Percentiles rank a stretch among this genome's conserved stretches.
Conservation (phyloP, 139 green algal species). For the Chlorella sp. region DNA sequence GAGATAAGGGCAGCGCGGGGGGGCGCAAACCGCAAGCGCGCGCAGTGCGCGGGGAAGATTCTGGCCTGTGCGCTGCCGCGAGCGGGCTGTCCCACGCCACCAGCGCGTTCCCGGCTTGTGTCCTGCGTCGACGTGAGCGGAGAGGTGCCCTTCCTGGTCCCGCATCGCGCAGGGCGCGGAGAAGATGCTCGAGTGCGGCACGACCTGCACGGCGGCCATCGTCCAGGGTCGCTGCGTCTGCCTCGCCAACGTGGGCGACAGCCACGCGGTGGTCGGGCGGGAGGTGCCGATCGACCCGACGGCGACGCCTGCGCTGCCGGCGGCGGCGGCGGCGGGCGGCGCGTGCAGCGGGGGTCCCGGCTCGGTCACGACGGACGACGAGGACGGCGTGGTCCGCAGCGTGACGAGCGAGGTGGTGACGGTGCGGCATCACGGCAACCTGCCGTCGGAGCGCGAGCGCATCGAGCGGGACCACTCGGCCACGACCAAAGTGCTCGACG, state of each 20-base stretch:
- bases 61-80: no score
- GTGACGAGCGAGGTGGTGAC: constrained; percentile 14
- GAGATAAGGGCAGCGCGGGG: neutral
- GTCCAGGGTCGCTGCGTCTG: constrained; percentile 40
- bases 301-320: no score
- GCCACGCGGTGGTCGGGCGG: constrained; percentile 44
- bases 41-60: no score
- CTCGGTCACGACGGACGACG: no score
- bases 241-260: constrained; percentile 61
- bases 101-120: no score
- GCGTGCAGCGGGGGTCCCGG: no score
- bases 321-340: no score
- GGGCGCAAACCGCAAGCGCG: no score
- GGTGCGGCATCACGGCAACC: constrained; percentile 18
- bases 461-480: constrained; percentile 8
- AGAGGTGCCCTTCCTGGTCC: no score
- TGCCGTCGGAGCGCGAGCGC: constrained; percentile 21
- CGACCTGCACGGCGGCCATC: constrained; percentile 50
- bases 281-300: neutral
- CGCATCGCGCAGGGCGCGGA: constrained; percentile 13
- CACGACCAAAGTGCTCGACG: constrained; percentile 16
- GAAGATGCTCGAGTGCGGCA: constrained; percentile 59
- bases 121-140: no score
- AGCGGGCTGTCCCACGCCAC: no score
- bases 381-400: no score